A percentile compares a stretch with the other conserved stretches of the same genome.
Conservation (phyloP, 106 monocot species). For the Agapanthus africanus region DNA sequence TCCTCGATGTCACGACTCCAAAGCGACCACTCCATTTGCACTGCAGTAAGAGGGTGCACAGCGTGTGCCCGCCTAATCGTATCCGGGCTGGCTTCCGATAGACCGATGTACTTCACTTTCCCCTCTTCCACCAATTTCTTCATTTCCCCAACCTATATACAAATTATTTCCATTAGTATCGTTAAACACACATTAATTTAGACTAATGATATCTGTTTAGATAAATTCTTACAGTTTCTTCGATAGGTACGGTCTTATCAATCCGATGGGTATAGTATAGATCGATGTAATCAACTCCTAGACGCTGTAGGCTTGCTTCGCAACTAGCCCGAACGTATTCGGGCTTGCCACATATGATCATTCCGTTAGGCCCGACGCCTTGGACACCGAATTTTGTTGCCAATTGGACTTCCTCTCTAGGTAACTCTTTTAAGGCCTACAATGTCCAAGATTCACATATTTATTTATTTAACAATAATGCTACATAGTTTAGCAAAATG, state of each 20-base stretch:
- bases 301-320: conserved; percentile 65
- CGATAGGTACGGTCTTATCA: conserved; percentile 65
- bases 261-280: conserved; percentile 77
- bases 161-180: too few relatives aligned
- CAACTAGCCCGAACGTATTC: conserved; percentile 56
- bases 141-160: conserved; percentile 26
- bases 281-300: conserved; percentile 82
- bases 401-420: conserved; percentile 40
- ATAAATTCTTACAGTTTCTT: conserved; percentile 57
- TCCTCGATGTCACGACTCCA: conserved; percentile 82
- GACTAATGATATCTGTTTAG: not conserved
- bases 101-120: conserved; percentile 70
- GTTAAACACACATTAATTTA: too few relatives aligned
- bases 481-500: too few relatives aligned
- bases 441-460: too few relatives aligned
- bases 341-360: conserved; percentile 31
- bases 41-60: conserved; percentile 70
- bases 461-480: too few relatives aligned
- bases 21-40: conserved; percentile 88
- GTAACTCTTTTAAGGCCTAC: conserved; percentile 38
- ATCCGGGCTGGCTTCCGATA: conserved; percentile 79
- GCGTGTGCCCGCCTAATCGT: conserved; percentile 76
- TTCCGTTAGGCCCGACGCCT: not conserved
- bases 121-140: conserved; percentile 62
- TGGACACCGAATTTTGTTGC: conserved; percentile 45